Percentiles rank a stretch among this genome's conserved stretches.
phyloP scores from a whole-genome alignment of 345 rosid species.

The Moringa oleifera region DNA sequence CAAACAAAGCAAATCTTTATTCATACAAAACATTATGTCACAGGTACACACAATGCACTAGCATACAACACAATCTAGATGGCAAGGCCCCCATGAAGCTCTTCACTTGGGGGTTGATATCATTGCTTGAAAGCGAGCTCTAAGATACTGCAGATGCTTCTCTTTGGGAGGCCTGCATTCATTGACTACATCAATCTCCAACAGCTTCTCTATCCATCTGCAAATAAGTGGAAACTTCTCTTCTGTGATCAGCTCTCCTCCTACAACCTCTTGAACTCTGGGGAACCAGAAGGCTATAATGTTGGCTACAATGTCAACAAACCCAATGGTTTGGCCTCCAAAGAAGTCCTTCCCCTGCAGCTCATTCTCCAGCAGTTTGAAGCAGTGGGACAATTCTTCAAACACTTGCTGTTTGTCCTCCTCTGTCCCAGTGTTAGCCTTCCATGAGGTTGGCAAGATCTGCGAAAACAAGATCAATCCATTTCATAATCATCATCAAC shows the following conservation, averaged over 20 bases:
- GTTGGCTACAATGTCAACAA: conserved; percentile 25
- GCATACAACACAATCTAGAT: no score
- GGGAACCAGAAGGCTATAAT: conserved; percentile 18
- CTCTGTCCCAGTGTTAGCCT: not conserved
- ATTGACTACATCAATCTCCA: conserved; percentile 14
- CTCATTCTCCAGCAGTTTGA: conserved; percentile 25
- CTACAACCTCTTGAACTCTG: conserved; percentile 15
- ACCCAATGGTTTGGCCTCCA: conserved; percentile 23
- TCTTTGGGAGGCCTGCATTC: conserved; percentile 30
- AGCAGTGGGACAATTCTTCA: conserved; percentile 18
- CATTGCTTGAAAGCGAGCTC: not conserved
- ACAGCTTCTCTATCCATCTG: conserved; percentile 23
- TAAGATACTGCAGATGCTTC: conserved; percentile 16
- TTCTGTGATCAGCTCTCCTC: conserved; percentile 18
- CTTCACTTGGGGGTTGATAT: not conserved
- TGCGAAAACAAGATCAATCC: no score
- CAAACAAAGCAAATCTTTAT: no score
- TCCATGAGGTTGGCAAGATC: no score
- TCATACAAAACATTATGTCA: no score
- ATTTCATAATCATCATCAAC: no score
- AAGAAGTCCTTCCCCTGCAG: conserved; percentile 26
- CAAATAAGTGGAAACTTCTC: conserved; percentile 13
- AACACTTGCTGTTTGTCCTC: conserved; percentile 13
- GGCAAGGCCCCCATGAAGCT: no score
- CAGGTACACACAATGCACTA: no score